Conservation (phyloP, 75 land plant species). For the Isoetes taiwanensis region DNA sequence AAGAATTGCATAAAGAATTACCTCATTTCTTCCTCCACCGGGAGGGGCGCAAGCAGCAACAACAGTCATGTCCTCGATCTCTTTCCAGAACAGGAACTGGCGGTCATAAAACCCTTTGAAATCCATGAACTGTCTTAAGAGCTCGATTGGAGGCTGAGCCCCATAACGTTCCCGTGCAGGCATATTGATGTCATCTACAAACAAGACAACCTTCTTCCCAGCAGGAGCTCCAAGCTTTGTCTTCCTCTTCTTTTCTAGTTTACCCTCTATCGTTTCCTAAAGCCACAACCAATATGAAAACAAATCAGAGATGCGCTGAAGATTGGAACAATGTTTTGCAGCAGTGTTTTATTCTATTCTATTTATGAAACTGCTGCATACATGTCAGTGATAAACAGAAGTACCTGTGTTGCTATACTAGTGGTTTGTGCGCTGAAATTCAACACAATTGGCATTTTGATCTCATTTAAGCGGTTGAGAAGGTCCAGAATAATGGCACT, state of each 20-base stretch:
- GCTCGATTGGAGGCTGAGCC: constrained; percentile 28
- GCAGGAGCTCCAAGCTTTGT: constrained; percentile 21
- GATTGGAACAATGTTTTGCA: too few relatives aligned
- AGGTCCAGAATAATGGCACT: constrained; percentile 28
- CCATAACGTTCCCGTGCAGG: constrained; percentile 23
- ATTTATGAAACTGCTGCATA: neutral
- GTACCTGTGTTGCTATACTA: constrained; percentile 28
- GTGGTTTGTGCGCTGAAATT: constrained; percentile 34
- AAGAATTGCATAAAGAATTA: neutral
- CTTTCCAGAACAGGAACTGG: constrained; percentile 19
- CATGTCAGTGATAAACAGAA: neutral
- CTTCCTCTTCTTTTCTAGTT: constrained; percentile 25
- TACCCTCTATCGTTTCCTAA: constrained; percentile 27
- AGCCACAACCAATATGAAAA: neutral
- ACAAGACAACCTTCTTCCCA: constrained; percentile 23
- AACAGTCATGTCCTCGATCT: constrained; percentile 26
- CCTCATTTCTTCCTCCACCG: constrained; percentile 26
- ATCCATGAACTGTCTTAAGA: constrained; percentile 23
- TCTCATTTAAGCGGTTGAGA: constrained; percentile 12
- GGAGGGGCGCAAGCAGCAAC: constrained; percentile 30
- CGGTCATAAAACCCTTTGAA: constrained; percentile 31
- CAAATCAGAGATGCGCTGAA: too few relatives aligned
- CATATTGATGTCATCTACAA: constrained; percentile 33
- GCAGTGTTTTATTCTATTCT: too few relatives aligned
- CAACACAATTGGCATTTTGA: constrained; percentile 20